Evolutionary conservation across 2,329 filamentous ascomycete species (phyloP), one percentile per base, ranked within the genome.

Genomic region (Colletotrichum sublineola): DNA sequence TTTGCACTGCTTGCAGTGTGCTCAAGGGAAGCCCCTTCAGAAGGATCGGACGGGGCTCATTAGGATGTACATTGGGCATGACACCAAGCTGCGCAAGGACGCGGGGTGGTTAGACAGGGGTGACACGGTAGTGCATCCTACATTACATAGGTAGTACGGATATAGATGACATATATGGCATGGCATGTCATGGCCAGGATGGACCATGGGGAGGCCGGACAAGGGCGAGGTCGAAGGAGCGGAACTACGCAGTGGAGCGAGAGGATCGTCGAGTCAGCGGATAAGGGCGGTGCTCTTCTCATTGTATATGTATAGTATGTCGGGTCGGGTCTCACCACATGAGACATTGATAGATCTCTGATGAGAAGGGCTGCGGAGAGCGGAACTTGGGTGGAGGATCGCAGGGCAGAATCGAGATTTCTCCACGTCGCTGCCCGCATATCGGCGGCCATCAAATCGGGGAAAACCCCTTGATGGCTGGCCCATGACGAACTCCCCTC

Each of bases 31-130:
- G 8, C 46, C 66, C 24, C 48, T 38, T 33, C 4, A n/a, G 55
- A 65, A 44, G 67, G 66, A 65, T 72, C 60, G 24, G 69, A 64
- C n/a, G 66, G 69, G 42, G 42, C 44, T 68, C 53, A 68, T 68
- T 72, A 60, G 36, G 65, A 69, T 55, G 53, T 31, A 61, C 53
- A 72, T 56, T 55, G 60, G 53, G 42, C 40, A 48, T 67, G 57
- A 38, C 48, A 55, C 31, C 48, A n/a, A n/a, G 18, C 20, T 40
- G n/a, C 24, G 61, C 61, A 63, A 53, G 61, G 61, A 42, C 61
- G 61, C 61, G 36, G 61, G 46, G 48, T 52, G 36, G 46, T 40
- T 3, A 46, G 65, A 62, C 56, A 52, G 53, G 56, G 65, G 42
- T 50, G 46, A 53, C 61, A 33, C 29, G n/a, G 31, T 4, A 29